Evolutionary conservation across 2,329 filamentous ascomycete genomes (phyloP).

Genomic region (Colletotrichum lupini): DNA sequence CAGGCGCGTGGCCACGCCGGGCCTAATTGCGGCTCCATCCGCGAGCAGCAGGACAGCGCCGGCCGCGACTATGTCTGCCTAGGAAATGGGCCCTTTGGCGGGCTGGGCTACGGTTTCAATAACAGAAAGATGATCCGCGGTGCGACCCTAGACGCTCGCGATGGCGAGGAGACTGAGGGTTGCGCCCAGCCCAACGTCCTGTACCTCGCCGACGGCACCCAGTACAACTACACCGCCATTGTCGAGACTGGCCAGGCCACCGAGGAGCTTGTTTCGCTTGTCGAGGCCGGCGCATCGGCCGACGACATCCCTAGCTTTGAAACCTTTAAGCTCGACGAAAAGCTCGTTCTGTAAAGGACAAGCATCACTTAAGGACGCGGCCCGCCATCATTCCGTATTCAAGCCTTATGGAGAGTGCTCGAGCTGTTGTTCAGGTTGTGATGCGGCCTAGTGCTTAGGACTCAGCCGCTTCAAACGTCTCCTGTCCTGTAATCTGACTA

Average conservation of each 20-base stretch:
- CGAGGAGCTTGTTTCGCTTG: conserved; percentile 8
- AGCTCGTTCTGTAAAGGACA: conserved; percentile 22
- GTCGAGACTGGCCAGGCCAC: conserved; percentile 14
- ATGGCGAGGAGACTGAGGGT: conserved; percentile 4
- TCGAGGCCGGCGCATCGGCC: conserved; percentile 3
- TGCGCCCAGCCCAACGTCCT: conserved; percentile 25
- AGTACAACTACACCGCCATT: conserved; percentile 31
- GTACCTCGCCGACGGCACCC: conserved; percentile 27
- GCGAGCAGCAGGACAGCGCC: conserved; percentile 10
- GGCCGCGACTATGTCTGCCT: conserved; percentile 23
- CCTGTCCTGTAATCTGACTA: not conserved
- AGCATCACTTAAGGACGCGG: conserved; percentile 4
- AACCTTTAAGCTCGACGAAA: conserved; percentile 9
- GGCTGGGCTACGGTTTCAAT: conserved; percentile 10
- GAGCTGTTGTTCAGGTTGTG: not conserved
- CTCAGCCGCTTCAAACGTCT: not conserved
- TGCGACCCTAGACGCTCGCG: conserved; percentile 20
- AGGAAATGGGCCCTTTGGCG: conserved; percentile 16
- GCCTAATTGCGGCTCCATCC: conserved; percentile 20
- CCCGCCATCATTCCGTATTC: not conserved
- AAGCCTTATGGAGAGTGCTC: conserved; percentile 14
- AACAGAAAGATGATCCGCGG: conserved; percentile 24
- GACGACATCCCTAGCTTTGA: conserved; percentile 13
- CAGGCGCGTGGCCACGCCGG: conserved; percentile 19
- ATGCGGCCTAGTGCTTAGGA: not conserved